Evolutionary conservation across 139 green algal genomes (phyloP).

Genomic region (Limnomonas spitsbergensis): DNA sequence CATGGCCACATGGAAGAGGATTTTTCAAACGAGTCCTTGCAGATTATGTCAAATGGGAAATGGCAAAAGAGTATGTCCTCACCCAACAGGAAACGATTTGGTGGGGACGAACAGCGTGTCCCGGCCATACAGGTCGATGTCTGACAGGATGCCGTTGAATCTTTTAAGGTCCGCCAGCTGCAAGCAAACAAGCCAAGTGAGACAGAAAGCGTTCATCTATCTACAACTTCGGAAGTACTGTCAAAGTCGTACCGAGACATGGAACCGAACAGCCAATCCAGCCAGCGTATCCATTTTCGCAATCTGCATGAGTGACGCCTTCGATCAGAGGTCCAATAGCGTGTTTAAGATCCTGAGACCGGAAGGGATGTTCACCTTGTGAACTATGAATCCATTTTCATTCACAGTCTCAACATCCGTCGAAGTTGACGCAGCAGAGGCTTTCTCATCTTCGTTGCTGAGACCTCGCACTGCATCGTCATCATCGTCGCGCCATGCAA

Average conservation of each 20-base stretch:
- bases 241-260: conserved; percentile 73
- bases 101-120: conserved; percentile 73
- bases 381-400: no score
- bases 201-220: not conserved
- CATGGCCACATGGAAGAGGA: not conserved
- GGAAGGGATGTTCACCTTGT: no score
- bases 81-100: conserved; percentile 61
- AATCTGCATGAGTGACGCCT: no score
- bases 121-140: conserved; percentile 75
- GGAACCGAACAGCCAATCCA: conserved; percentile 78
- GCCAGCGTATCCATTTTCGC: conserved; percentile 79
- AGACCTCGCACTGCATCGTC: no score
- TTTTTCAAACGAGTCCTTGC: no score
- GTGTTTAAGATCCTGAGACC: no score
- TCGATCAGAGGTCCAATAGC: no score
- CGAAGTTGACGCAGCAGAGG: no score
- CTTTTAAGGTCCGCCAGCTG: conserved; percentile 87
- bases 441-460: no score
- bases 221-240: not conserved
- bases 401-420: no score
- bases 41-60: not conserved
- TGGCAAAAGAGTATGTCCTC: no score
- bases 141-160: conserved; percentile 75
- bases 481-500: no score
- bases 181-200: not conserved